Conservation (phyloP, 2,329 filamentous ascomycete species). For the Microascus cirrosus region DNA sequence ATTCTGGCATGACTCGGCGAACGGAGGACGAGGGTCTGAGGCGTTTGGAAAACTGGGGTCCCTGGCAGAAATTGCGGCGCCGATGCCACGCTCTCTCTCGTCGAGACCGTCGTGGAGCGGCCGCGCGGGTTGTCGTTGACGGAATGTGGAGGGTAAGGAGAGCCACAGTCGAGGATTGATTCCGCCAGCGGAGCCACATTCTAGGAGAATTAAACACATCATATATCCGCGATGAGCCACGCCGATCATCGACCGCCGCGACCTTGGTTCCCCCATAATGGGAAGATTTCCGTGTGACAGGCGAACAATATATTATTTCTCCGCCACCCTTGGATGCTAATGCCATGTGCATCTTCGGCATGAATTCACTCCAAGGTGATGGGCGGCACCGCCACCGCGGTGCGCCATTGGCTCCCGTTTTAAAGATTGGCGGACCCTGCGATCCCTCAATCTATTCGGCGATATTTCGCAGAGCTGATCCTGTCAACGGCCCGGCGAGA, state of each 20-base stretch:
- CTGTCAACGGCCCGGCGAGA: background rate
- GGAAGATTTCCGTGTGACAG: background rate
- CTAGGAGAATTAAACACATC: background rate
- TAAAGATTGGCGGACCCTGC: background rate
- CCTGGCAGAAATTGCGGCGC: background rate
- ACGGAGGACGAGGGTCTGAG: background rate
- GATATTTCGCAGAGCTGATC: background rate
- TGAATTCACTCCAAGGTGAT: background rate
- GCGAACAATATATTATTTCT: background rate
- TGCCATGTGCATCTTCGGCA: background rate
- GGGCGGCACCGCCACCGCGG: background rate
- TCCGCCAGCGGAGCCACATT: background rate
- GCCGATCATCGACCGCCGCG: background rate
- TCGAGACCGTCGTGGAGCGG: background rate
- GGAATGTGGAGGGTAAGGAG: background rate
- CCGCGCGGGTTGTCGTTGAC: background rate
- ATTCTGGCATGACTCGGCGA: background rate
- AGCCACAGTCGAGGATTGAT: background rate
- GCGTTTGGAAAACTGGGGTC: background rate
- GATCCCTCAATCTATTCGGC: background rate
- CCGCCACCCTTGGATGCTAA: background rate
- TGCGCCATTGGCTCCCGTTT: background rate
- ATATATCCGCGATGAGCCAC: conserved; percentile 1
- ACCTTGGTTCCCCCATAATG: conserved; percentile 2
- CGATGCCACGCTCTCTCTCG: background rate